Evolutionary conservation across 148 eudicot genomes (phyloP), one percentile per base, ranked within the genome.

Genomic region (Spergularia marina): DNA sequence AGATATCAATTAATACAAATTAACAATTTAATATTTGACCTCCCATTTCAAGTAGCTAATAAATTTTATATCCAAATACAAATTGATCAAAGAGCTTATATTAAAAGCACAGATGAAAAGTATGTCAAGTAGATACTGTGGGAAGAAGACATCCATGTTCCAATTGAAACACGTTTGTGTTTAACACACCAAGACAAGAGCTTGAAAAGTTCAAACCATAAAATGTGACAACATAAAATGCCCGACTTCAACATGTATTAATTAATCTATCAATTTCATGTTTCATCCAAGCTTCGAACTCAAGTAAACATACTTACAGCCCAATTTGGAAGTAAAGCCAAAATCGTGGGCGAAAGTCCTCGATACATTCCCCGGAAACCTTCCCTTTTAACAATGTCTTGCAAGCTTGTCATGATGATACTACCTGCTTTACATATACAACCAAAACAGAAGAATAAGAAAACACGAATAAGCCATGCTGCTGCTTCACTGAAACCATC

Each of bases 311-410:
- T 66, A 80, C 97, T 90, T 78, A 94, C 98, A n/a, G 97, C 97
- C 98, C 98, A 94, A 74, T 88, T 94, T 30, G 98, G 98, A 84
- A 94, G 95, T 81, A 94, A 80, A 68, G 98, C 98, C 73, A 85
- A 75, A 73, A 94, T 68, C 61, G 98, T 94, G 74, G 98, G 98
- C 73, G 98, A 86, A 79, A 94, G 98, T 39, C 98, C 98, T 34
- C 97, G 93, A 44, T 94, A 94, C 85, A 94, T 30, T 76, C 98
- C 98, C 83, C 78, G 85, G 57, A 83, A 76, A 39, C 98, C 98
- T 80, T 94, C 98, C 52, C 65, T 87, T 66, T 82, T 86, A 71
- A 94, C 64, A 65, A 94, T 90, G 71, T 89, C 81, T 77, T 89
- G 89, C 58, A 94, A 78, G 80, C 91, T 89, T 54, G 89, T 82